Evolutionary conservation across 768 basidiomycete species (phyloP).

Genomic region (Suillus placidus): DNA sequence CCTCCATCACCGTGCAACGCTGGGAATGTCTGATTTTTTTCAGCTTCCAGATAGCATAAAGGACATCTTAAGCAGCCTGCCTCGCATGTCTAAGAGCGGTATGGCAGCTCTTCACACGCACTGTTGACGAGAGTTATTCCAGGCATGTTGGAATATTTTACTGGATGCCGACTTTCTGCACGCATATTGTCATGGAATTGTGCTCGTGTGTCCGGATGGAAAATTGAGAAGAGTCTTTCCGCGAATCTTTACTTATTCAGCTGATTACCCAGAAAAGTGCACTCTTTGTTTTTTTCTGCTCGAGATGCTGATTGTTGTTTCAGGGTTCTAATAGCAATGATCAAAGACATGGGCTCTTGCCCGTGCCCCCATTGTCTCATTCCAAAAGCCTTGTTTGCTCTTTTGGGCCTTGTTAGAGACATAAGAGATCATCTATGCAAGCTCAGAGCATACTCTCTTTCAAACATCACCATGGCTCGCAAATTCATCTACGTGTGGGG

Average conservation of each 20-base stretch:
- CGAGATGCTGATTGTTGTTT: not conserved
- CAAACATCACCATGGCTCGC: too few species aligned
- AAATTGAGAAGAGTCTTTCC: not conserved
- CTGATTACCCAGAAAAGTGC: not conserved
- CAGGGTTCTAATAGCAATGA: not conserved
- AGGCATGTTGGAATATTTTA: slow-evolving; percentile 23
- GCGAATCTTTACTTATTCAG: not conserved
- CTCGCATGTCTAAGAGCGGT: not conserved
- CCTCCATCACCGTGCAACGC: too few species aligned
- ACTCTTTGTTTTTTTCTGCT: not conserved
- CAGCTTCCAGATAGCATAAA: slow-evolving; percentile 21
- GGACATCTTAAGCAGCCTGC: slow-evolving; percentile 6
- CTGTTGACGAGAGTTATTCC: slow-evolving; percentile 25
- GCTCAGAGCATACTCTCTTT: too few species aligned
- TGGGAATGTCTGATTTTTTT: too few species aligned
- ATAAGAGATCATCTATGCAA: too few species aligned
- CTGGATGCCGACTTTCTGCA: slow-evolving; percentile 27
- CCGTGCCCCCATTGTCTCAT: not conserved
- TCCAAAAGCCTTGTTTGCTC: not conserved
- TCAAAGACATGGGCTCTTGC: not conserved
- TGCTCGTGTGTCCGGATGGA: slow-evolving; percentile 27
- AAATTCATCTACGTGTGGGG: too few species aligned
- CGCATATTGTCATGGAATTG: slow-evolving; percentile 26
- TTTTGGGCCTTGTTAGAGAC: too few species aligned
- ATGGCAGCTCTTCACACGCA: slow-evolving; percentile 15